These are phyloP conservation scores for Botryotinia convoluta DNA, from an alignment of 2,329 filamentous ascomycete genomes.

Conservation along the genomic window DNA sequence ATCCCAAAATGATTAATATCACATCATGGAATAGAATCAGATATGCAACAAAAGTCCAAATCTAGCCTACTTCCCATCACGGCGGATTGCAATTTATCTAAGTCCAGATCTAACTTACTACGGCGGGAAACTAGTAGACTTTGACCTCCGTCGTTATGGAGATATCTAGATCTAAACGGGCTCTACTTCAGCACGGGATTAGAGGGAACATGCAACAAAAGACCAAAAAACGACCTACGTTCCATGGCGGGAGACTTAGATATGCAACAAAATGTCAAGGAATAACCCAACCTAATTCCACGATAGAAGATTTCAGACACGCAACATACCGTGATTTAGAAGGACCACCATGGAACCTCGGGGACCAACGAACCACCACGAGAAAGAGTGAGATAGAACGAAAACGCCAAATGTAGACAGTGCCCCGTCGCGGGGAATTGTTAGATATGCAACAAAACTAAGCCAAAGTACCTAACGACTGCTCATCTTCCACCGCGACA, in stretches of 20 bases:
- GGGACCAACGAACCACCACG: neutral
- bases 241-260: neutral
- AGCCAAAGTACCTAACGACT: neutral
- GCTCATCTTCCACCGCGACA: neutral
- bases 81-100: neutral
- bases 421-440: neutral
- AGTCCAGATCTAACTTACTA: neutral
- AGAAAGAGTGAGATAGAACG: neutral
- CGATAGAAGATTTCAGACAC: neutral
- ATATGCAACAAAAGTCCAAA: neutral
- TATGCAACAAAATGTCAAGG: neutral
- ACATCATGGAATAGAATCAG: neutral
- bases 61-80: neutral
- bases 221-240: neutral
- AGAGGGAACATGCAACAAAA: neutral
- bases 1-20: too few relatives aligned
- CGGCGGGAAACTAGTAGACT: neutral
- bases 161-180: too few relatives aligned
- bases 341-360: neutral
- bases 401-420: neutral
- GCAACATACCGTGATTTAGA: neutral
- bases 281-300: neutral
- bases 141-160: too few relatives aligned
- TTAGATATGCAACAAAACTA: neutral
- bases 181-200: too few relatives aligned